Conservation (phyloP, 768 basidiomycete genomes). For the Tylopilus plumbeoviolaceoides region DNA sequence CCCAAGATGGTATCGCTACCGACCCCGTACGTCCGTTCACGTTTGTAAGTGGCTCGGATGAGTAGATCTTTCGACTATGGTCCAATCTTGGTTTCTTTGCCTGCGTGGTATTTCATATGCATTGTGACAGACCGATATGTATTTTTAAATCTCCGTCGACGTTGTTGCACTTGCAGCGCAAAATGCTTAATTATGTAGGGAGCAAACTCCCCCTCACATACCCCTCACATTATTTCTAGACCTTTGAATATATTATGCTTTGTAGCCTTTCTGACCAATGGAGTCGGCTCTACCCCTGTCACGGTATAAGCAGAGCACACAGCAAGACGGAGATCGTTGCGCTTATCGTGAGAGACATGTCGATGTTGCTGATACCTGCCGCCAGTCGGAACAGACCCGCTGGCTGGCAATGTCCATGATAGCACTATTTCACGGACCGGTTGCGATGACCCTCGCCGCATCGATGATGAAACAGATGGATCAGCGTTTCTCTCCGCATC, state of each 20-base stretch:
- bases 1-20: conserved; percentile 20
- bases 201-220: conserved; percentile 8
- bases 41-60: conserved; percentile 27
- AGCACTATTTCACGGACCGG: background rate
- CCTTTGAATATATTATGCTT: conserved; percentile 8
- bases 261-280: conserved; percentile 15
- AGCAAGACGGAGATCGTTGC: background rate
- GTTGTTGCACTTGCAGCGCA: background rate
- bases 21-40: conserved; percentile 33
- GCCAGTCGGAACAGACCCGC: background rate
- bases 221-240: conserved; percentile 9
- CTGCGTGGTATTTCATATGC: conserved; percentile 21
- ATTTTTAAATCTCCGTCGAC: conserved; percentile 19
- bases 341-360: conserved; percentile 3
- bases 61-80: conserved; percentile 14
- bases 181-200: conserved; percentile 16
- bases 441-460: conserved; percentile 10
- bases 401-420: background rate
- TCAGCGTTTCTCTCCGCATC: conserved; percentile 14
- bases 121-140: conserved; percentile 20
- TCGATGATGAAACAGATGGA: conserved; percentile 27
- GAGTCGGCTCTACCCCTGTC: background rate
- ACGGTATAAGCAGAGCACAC: background rate
- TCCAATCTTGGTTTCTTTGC: conserved; percentile 1
- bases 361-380: too few relatives aligned